Evolutionary conservation across 495 filamentous ascomycete species (phyloP), one percentile per base, ranked within the genome.

Genomic region (Neurospora sp.): DNA sequence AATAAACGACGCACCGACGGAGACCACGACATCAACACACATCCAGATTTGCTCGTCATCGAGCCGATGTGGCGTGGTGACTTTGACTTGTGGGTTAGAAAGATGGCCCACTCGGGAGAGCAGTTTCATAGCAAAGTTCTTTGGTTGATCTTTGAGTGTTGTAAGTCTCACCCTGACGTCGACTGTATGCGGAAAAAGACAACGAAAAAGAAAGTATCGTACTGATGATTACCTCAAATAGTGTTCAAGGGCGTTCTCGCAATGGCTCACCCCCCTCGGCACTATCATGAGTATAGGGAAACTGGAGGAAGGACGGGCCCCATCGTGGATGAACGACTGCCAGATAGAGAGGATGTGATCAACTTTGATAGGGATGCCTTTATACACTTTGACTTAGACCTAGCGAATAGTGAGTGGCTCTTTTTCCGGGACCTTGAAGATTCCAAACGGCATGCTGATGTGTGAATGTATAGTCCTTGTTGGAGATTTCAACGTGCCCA

Each of bases 311-410:
- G 27, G 11, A 31, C 8, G n/a, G 69, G 69, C 6, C 69, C 69
- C 39, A 8, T 53, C 5, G 20, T 53, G 20, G 40, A 70, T 20
- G 69, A 70, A 40, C 39, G 35, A 18, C 16, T 70, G 37, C 69
- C 69, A 11, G 10, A 42, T 31, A 16, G 11, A 44, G 20, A 18
- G 20, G 37, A 53, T 31, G 6, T 27, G 16, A 22, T 27, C 48
- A 59, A 27, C 4, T 59, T 59, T 59, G 48, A 46, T 27, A 27
- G 4, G 69, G 35, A 42, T 16, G 39, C 20, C 35, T 70, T 70
- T 31, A 44, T 70, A 22, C 69, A 70, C 40, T 70, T 70, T 46
- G 69, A 70, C 20, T 31, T 70, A 53, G 69, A 70, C 35, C 10
- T 42, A 11, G 27, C 22, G 6, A 70, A 70, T 42, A 70, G 69